These are phyloP conservation scores for Aphanomyces astaci DNA, from an alignment of 352 stramenopile genomes.

Conservation along the genomic window DNA sequence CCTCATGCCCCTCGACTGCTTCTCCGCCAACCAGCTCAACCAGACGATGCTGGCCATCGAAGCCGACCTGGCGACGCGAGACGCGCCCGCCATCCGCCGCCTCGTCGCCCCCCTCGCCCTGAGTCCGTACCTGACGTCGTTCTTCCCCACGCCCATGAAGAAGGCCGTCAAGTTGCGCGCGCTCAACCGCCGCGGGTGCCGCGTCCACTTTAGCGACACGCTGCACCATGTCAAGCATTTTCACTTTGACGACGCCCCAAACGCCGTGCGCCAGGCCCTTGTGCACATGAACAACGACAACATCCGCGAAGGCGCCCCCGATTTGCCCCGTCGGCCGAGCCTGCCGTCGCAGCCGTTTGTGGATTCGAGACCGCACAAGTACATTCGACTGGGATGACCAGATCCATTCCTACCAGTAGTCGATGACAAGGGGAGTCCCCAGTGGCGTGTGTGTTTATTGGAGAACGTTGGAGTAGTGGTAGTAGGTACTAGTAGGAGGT, in stretches of 20 bases:
- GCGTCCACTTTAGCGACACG: constrained; percentile 8
- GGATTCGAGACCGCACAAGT: background rate
- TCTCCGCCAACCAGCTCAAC: constrained; percentile 9
- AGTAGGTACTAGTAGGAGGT: too few species aligned
- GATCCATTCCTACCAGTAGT: too few species aligned
- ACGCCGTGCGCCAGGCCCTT: background rate
- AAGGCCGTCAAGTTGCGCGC: background rate
- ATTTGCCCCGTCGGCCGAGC: background rate
- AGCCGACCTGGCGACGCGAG: background rate
- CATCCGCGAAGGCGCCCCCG: background rate
- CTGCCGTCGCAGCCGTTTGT: background rate
- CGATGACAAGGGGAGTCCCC: too few species aligned
- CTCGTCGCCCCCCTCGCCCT: background rate
- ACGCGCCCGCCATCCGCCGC: background rate
- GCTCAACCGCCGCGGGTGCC: background rate
- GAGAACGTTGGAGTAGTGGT: too few species aligned
- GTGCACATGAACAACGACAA: constrained; percentile 12
- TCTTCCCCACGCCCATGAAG: constrained; percentile 7
- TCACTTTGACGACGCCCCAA: background rate
- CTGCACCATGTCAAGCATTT: constrained; percentile 19
- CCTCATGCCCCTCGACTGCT: constrained; percentile 2
- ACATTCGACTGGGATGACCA: background rate
- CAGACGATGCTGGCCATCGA: constrained; percentile 12
- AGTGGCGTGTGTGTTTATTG: too few species aligned
- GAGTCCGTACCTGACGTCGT: constrained; percentile 1